Conservation (phyloP, 106 monocot species). For the Posidonia australis region DNA sequence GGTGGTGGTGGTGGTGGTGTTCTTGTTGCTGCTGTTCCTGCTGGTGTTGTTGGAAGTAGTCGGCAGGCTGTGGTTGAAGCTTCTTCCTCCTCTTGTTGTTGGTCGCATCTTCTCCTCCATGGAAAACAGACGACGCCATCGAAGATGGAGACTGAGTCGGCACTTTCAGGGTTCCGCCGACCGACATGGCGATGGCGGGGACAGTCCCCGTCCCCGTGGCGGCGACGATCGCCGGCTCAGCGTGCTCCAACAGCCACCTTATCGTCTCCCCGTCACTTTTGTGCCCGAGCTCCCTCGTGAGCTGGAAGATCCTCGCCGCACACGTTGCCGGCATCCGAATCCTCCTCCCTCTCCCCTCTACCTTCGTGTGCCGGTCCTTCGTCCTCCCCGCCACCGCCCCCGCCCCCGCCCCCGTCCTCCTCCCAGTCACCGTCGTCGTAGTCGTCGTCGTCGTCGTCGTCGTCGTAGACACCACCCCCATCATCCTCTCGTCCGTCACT, state of each 20-base stretch:
- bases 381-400: conserved; percentile 6
- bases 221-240: conserved; percentile 25
- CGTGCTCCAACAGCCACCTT: conserved; percentile 22
- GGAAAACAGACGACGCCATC: not conserved
- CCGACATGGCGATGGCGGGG: conserved; percentile 28
- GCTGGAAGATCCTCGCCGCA: conserved; percentile 25
- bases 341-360: conserved; percentile 22
- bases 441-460: not conserved
- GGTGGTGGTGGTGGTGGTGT: not conserved
- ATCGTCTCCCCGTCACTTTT: conserved; percentile 29
- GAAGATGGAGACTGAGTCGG: conserved; percentile 19
- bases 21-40: not conserved
- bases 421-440: not conserved
- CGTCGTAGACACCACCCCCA: not conserved
- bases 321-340: conserved; percentile 25
- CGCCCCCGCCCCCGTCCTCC: not conserved
- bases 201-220: conserved; percentile 26
- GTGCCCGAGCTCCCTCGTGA: conserved; percentile 24
- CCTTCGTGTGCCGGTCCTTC: conserved; percentile 27
- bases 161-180: conserved; percentile 14
- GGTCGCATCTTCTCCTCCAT: not conserved
- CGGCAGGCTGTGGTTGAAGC: conserved; percentile 9
- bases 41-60: too few relatives aligned
- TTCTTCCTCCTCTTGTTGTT: not conserved
- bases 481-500: not conserved